phyloP scores from a whole-genome alignment of 2,329 filamentous ascomycete species.

The Colletotrichum tanaceti region DNA sequence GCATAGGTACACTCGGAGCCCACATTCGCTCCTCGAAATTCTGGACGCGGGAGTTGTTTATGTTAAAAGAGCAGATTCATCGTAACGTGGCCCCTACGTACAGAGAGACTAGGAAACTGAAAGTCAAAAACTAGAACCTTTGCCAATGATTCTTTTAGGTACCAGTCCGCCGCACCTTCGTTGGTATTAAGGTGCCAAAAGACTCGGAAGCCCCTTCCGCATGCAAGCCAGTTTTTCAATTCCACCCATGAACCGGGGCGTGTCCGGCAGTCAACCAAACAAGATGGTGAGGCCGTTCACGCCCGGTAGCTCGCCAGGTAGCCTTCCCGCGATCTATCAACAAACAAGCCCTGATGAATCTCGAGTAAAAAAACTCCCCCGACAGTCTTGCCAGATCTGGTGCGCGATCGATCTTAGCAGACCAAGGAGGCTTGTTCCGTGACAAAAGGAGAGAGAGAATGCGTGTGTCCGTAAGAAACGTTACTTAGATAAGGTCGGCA shows the following conservation, averaged over 20 bases:
- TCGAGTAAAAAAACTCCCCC: conserved; percentile 36
- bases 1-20: not conserved
- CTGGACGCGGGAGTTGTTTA: conserved; percentile 6
- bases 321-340: conserved; percentile 43
- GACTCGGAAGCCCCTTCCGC: conserved; percentile 41
- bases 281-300: conserved; percentile 31
- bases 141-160: conserved; percentile 42
- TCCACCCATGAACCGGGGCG: conserved; percentile 41
- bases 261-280: conserved; percentile 28
- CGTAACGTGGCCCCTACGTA: conserved; percentile 42
- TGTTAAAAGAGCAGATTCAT: conserved; percentile 40
- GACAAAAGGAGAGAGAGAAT: conserved; percentile 34
- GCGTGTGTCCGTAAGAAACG: conserved; percentile 34
- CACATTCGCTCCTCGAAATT: not conserved
- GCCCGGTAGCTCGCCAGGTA: conserved; percentile 40
- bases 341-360: conserved; percentile 41
- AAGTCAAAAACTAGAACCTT: conserved; percentile 42
- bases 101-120: conserved; percentile 42
- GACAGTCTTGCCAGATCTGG: conserved; percentile 39
- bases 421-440: conserved; percentile 37
- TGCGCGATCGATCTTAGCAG: conserved; percentile 36
- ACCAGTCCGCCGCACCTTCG: conserved; percentile 42
- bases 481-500: conserved; percentile 76
- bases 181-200: conserved; percentile 43
- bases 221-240: conserved; percentile 43